Evolutionary conservation across 495 filamentous ascomycete species (phyloP).

Genomic region (Parathielavia appendiculata): DNA sequence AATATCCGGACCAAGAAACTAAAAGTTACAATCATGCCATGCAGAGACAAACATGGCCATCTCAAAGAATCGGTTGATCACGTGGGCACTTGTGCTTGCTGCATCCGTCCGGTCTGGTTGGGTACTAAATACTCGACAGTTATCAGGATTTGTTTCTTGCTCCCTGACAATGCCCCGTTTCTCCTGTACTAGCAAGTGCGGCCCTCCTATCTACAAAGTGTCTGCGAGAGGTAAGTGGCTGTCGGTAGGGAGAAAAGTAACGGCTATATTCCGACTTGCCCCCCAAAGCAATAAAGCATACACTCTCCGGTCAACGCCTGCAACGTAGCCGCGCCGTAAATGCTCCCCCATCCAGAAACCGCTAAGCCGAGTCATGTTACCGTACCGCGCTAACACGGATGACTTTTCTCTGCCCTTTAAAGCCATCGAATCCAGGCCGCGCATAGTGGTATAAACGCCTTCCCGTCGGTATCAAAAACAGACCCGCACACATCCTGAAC

Average conservation of each 20-base stretch:
- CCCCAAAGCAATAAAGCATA: background rate
- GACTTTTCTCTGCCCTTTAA: constrained; percentile 4
- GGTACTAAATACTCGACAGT: too few species aligned
- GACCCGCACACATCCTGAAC: background rate
- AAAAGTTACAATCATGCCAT: too few species aligned
- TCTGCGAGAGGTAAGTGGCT: background rate
- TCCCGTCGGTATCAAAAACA: constrained; percentile 6
- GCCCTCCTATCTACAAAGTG: too few species aligned
- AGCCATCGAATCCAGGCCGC: constrained; percentile 8
- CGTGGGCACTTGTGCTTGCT: too few species aligned
- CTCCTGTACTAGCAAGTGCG: too few species aligned
- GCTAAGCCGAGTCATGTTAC: constrained; percentile 1
- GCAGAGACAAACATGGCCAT: too few species aligned
- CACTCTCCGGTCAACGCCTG: constrained; percentile 5
- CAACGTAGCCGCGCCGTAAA: constrained; percentile 2
- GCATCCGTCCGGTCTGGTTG: too few species aligned
- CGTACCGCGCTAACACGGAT: background rate
- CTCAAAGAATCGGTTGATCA: too few species aligned
- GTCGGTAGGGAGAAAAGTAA: background rate
- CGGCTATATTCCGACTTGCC: background rate
- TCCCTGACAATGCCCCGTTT: too few species aligned
- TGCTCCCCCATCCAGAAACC: constrained; percentile 8
- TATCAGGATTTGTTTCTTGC: too few species aligned
- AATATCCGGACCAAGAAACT: too few species aligned
- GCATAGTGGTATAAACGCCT: constrained; percentile 13